Conservation (phyloP, 202 grass and related monocot species). For the Schoenoplectus tabernaemontani region DNA sequence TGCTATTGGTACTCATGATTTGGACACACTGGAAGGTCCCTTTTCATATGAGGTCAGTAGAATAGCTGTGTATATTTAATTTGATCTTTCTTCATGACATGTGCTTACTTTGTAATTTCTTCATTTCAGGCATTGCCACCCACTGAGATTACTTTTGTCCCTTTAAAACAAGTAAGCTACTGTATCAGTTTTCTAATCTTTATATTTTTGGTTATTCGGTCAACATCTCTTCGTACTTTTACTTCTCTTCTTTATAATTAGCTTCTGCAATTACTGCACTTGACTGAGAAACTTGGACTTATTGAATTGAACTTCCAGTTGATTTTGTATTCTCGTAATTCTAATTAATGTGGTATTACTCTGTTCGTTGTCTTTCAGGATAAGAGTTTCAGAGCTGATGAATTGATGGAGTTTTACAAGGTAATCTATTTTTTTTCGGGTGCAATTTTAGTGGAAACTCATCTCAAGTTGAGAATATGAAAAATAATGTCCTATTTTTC, state of each 20-base stretch:
- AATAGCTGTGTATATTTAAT: neutral
- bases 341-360: neutral
- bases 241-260: neutral
- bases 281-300: constrained; percentile 1
- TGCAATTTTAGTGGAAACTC: neutral
- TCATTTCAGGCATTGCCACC: constrained; percentile 57
- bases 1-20: constrained; percentile 97
- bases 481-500: constrained; percentile 16
- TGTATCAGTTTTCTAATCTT: constrained; percentile 10
- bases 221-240: neutral
- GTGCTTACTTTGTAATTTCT: constrained; percentile 10
- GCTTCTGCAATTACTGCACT: neutral
- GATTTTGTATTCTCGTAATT: constrained; percentile 18
- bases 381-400: constrained; percentile 71
- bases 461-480: neutral
- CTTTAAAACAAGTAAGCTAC: constrained; percentile 74
- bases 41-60: constrained; percentile 78
- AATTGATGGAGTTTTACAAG: constrained; percentile 79
- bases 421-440: constrained; percentile 37
- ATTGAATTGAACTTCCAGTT: constrained; percentile 14
- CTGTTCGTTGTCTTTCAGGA: constrained; percentile 38
- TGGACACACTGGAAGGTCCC: constrained; percentile 68
- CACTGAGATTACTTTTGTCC: constrained; percentile 69
- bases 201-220: neutral
- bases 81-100: constrained; percentile 15